Evolutionary conservation across 31 red algal species (phyloP).

Genomic region (Endocladia muricata): DNA sequence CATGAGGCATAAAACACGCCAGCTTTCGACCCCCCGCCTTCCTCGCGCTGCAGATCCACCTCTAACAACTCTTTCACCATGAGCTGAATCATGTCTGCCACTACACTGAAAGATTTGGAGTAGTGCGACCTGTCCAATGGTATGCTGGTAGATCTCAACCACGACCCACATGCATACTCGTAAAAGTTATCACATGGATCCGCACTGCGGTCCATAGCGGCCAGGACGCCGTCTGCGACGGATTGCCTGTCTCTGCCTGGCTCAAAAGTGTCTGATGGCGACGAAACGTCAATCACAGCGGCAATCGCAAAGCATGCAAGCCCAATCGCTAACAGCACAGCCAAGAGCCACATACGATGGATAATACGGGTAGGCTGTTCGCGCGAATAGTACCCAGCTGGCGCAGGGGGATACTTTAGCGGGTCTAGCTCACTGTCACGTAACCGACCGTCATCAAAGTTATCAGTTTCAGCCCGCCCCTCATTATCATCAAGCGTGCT

Average conservation of each 20-base stretch:
- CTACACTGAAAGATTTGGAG: constrained; percentile 55
- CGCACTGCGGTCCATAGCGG: constrained; percentile 77
- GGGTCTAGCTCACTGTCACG: constrained; percentile 38
- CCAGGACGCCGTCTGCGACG: constrained; percentile 64
- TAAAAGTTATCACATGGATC: constrained; percentile 91
- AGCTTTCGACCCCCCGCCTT: constrained; percentile 9
- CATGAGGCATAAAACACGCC: constrained; percentile 72
- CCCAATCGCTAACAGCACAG: constrained; percentile 35
- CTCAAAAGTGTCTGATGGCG: constrained; percentile 41
- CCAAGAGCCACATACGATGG: constrained; percentile 26
- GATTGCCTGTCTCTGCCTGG: constrained; percentile 42
- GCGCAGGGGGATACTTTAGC: constrained; percentile 54
- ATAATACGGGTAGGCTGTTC: constrained; percentile 50
- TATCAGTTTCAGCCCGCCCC: neutral
- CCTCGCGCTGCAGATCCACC: constrained; percentile 25
- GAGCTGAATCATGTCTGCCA: constrained; percentile 29
- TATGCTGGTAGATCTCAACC: constrained; percentile 52
- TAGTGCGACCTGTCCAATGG: constrained; percentile 55
- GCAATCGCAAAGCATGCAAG: constrained; percentile 66
- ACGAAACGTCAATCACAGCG: constrained; percentile 78
- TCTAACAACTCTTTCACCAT: constrained; percentile 65
- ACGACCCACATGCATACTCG: constrained; percentile 88
- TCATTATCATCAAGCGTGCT: constrained; percentile 32
- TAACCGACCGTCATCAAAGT: neutral
- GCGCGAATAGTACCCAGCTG: constrained; percentile 49